phyloP scores from a whole-genome alignment of 2,329 filamentous ascomycete species.

The Aspergillus vadensis region DNA sequence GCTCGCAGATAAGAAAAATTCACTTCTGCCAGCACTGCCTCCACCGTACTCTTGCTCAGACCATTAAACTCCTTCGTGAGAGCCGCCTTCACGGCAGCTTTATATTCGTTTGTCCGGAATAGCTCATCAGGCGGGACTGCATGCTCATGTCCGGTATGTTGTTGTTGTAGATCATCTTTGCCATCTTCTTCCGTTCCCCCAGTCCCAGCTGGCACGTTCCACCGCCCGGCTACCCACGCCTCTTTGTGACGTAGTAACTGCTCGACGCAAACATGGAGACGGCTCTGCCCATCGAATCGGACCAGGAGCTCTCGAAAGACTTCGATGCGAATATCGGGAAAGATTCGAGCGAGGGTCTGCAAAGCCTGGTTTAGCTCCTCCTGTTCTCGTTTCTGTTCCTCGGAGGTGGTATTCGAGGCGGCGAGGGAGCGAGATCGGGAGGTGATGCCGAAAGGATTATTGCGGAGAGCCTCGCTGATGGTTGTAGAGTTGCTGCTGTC shows the following conservation, averaged over 20 bases:
- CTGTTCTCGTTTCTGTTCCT: constrained; percentile 39
- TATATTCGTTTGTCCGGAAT: constrained; percentile 49
- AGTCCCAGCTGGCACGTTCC: constrained; percentile 41
- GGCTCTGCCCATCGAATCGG: constrained; percentile 50
- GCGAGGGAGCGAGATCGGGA: constrained; percentile 30
- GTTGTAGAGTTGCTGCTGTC: constrained; percentile 36
- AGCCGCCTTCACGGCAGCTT: constrained; percentile 40
- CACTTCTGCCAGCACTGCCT: constrained; percentile 51
- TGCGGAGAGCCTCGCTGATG: constrained; percentile 47
- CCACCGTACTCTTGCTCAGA: constrained; percentile 47
- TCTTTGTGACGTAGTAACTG: constrained; percentile 50
- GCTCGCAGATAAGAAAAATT: constrained; percentile 50
- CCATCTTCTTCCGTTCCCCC: constrained; percentile 11
- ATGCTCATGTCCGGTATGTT: constrained; percentile 16
- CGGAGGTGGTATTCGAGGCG: constrained; percentile 18
- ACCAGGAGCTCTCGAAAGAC: constrained; percentile 51
- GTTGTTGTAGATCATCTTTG: constrained; percentile 1
- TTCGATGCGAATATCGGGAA: constrained; percentile 50
- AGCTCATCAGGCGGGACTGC: constrained; percentile 44
- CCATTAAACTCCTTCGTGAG: constrained; percentile 47
- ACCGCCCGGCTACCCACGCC: constrained; percentile 51
- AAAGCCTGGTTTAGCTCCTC: constrained; percentile 47
- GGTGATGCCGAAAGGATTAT: constrained; percentile 45
- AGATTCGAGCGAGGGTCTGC: constrained; percentile 44
- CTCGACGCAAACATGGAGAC: constrained; percentile 50